These are phyloP conservation scores for Seiridium unicorne DNA, from an alignment of 2,329 filamentous ascomycete species.

Conservation along the genomic window DNA sequence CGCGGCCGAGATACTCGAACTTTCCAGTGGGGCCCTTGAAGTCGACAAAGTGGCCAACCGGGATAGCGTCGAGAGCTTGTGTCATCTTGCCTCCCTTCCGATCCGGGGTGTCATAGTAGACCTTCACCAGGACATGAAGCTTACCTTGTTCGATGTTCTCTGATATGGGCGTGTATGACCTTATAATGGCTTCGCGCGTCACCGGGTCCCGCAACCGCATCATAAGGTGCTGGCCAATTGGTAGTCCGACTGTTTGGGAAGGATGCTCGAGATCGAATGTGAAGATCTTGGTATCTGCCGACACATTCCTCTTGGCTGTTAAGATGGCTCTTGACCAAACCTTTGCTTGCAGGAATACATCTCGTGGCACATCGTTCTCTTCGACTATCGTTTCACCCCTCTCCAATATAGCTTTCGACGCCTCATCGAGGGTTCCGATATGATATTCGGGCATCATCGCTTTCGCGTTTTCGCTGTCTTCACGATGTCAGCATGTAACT, in stretches of 20 bases:
- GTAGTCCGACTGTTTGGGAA: conserved; percentile 70
- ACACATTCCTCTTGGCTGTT: conserved; percentile 65
- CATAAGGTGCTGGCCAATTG: conserved; percentile 85
- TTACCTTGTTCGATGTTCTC: conserved; percentile 57
- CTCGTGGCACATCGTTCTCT: conserved; percentile 42
- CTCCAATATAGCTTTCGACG: conserved; percentile 53
- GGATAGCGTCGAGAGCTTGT: conserved; percentile 70
- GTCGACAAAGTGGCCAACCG: conserved; percentile 71
- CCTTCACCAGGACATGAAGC: conserved; percentile 77
- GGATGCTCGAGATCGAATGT: conserved; percentile 74
- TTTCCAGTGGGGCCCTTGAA: conserved; percentile 88
- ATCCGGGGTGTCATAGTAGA: conserved; percentile 65
- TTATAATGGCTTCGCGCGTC: conserved; percentile 71
- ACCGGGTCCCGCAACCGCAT: conserved; percentile 73
- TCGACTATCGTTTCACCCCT: conserved; percentile 29
- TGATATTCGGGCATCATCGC: conserved; percentile 86
- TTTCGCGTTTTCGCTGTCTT: conserved; percentile 90
- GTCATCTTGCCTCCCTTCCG: conserved; percentile 77
- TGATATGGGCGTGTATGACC: conserved; percentile 84
- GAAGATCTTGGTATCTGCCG: conserved; percentile 78
- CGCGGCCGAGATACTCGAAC: conserved; percentile 74
- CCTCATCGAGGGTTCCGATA: conserved; percentile 71
- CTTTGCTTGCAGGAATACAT: conserved; percentile 69
- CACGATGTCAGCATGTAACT: conserved; percentile 20
- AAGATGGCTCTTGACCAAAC: conserved; percentile 74